Percentiles rank a stretch among this genome's conserved stretches.
phyloP scores from a whole-genome alignment of 192 early-diverging fungal species.

The Coemansia sp. region DNA sequence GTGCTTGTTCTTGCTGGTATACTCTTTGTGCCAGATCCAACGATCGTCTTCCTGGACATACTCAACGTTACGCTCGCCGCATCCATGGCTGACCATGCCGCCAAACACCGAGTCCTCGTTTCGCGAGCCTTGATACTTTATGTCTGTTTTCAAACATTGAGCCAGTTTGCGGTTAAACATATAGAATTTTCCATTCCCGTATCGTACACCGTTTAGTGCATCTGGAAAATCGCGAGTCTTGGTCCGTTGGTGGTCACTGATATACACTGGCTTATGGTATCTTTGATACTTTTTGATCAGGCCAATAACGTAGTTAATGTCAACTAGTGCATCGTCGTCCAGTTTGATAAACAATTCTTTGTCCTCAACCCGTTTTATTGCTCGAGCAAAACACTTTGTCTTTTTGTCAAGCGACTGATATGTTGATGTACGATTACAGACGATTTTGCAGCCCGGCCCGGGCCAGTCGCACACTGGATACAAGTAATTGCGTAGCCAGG shows the following conservation, averaged over 20 bases:
- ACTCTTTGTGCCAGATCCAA: conserved; percentile 46
- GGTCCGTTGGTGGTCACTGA: conserved; percentile 37
- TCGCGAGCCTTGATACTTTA: conserved; percentile 22
- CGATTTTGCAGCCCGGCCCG: conserved; percentile 35
- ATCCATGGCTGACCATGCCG: conserved; percentile 46
- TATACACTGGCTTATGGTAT: conserved; percentile 33
- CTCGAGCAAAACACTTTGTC: conserved; percentile 34
- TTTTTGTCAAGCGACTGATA: conserved; percentile 36
- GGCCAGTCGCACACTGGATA: conserved; percentile 51
- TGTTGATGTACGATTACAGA: conserved; percentile 35
- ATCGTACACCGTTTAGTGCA: conserved; percentile 15
- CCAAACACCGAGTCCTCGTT: conserved; percentile 49
- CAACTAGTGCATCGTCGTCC: conserved; percentile 47
- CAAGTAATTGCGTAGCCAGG: conserved; percentile 41
- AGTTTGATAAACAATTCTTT: conserved; percentile 50
- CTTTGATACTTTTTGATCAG: conserved; percentile 20
- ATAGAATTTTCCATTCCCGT: conserved; percentile 53
- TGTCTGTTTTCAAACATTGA: conserved; percentile 26
- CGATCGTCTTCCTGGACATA: conserved; percentile 38
- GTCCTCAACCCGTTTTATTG: conserved; percentile 15
- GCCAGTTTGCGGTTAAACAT: conserved; percentile 44
- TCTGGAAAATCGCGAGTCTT: neutral
- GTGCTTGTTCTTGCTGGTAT: conserved; percentile 46
- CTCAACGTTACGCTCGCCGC: conserved; percentile 28
- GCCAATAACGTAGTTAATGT: conserved; percentile 32